Evolutionary conservation across 148 eudicot species (phyloP), one percentile per base, ranked within the genome.

Genomic region (Camellia sinensis): DNA sequence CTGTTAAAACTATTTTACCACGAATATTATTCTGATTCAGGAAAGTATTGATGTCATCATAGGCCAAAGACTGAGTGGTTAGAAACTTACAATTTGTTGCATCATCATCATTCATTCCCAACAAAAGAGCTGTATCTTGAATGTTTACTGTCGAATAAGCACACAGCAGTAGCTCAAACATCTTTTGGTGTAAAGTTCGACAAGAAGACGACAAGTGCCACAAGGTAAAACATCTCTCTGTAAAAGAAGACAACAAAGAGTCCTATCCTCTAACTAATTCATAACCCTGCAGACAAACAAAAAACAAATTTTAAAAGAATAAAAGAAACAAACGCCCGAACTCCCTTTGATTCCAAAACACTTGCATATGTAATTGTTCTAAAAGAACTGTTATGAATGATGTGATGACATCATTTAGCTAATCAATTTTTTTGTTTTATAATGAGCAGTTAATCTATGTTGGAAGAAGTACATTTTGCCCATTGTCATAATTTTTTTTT

Each of bases 91-190:
- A 95, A 76, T 85, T 88, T 61, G 90, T 83, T 22, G 89, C 95
- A 75, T 90, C 97, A 61, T 90, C 89, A 82, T 92, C 94, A 62
- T 57, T 93, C 94, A 89, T 93, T 71, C 99, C 99, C 80, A 93
- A 81, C 80, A 93, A 93, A 37, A 88, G 84, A 66, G 97, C 92
- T 12, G 97, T 82, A 80, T 95, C 94, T 83, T 91, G 91, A 80
- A 89, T 86, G 85, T 93, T 86, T 74, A 95, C 92, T 53, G 97
- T 95, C 37, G 97, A 93, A 89, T 95, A 93, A 79, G 97, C 97
- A 81, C 94, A 89, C 78, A 85, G 84, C 79, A 93, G 84, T 75
- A 93, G 87, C 56, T 90, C 89, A 87, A 95, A 93, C 93, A 95
- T 93, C 84, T 91, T 91, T 78, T 90, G 18, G 93, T 93, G 86